Evolutionary conservation across 805 yeast genomes (phyloP).

Genomic region (Babjeviella inositovora): DNA sequence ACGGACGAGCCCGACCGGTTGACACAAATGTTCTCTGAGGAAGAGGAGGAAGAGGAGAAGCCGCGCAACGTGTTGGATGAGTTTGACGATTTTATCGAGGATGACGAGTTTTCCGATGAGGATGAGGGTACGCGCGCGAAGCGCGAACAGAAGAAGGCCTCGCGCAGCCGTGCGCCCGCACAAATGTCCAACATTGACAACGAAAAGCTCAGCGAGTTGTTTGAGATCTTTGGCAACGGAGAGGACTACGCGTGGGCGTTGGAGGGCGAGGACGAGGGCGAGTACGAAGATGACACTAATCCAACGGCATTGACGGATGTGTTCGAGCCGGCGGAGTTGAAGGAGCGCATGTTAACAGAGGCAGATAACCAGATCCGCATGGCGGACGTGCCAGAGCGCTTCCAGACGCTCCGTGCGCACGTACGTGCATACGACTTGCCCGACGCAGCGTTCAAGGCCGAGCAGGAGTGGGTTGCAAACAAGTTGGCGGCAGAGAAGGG

Average conservation of each 20-base stretch:
- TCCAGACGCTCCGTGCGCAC: constrained; percentile 56
- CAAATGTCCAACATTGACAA: constrained; percentile 75
- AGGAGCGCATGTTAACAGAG: constrained; percentile 81
- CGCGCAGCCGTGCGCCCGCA: too few relatives aligned
- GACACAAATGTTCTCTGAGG: constrained; percentile 60
- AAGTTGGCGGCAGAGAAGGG: constrained; percentile 42
- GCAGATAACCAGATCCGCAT: constrained; percentile 80
- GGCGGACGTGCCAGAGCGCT: constrained; percentile 86
- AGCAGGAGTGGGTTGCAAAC: constrained; percentile 71
- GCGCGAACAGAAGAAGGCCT: too few relatives aligned
- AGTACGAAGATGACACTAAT: constrained; percentile 28
- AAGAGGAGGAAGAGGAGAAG: constrained; percentile 16
- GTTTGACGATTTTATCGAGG: constrained; percentile 93
- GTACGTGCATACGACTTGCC: constrained; percentile 54
- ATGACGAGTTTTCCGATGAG: constrained; percentile 89
- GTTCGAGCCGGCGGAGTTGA: constrained; percentile 86
- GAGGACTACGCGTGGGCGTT: constrained; percentile 97
- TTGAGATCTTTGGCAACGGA: constrained; percentile 94
- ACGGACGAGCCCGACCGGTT: too few relatives aligned
- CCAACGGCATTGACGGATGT: constrained; percentile 67
- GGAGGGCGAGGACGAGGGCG: constrained; percentile 67
- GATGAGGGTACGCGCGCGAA: too few relatives aligned
- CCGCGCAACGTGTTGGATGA: constrained; percentile 37
- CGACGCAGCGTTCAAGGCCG: constrained; percentile 52
- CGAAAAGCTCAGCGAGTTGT: constrained; percentile 83